Evolutionary conservation across 2,329 filamentous ascomycete genomes (phyloP), one percentile per base, ranked within the genome.

Genomic region (Zymoseptoria tritici): DNA sequence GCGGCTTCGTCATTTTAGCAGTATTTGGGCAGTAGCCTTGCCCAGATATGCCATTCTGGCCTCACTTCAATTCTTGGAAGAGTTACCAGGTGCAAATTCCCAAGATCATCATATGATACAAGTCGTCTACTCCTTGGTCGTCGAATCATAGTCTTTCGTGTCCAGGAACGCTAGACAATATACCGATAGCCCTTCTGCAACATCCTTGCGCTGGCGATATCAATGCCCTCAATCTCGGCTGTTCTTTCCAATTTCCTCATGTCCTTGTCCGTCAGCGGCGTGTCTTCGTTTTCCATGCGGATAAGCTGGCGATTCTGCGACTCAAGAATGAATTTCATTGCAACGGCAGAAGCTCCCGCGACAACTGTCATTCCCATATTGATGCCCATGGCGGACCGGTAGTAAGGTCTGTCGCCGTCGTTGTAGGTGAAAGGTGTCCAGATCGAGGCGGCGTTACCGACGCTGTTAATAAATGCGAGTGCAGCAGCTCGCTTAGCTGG

Each of bases 401-500:
- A 74, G 55, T 72, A 65, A 0, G 67, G 68, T 2, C 57, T 58
- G 16, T 64, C 61, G 20, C 55, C 61, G 2, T 64, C 57, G 19
- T 61, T 66, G 60, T 77, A 78, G 1, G 73, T 76, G 62, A 73
- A 77, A 0, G 75, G 74, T 8, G 75, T 77, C 71, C 70, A 91
- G 64, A 92, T 91, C 54, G 81, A 85, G 50, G 83, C 83, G 9
- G 81, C 79, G 70, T 92, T 91, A 19, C 81, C 83, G 9, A 90
- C 79, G 2, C 86, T 85, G 69, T 93, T 93, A 74, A 92, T 90
- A 62, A 87, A 85, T 0, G 88, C 89, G 4, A 93, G 72, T 0
- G 87, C 88, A 0, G 87, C 84, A 2, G 85, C 85, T 61, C 88
- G 82, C 76, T 92, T 92, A 2, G 88, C 85, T 0, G 88, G 87